Conservation (phyloP, 1,284 basidiomycete genomes). For the Ceratobasidium sp. region DNA sequence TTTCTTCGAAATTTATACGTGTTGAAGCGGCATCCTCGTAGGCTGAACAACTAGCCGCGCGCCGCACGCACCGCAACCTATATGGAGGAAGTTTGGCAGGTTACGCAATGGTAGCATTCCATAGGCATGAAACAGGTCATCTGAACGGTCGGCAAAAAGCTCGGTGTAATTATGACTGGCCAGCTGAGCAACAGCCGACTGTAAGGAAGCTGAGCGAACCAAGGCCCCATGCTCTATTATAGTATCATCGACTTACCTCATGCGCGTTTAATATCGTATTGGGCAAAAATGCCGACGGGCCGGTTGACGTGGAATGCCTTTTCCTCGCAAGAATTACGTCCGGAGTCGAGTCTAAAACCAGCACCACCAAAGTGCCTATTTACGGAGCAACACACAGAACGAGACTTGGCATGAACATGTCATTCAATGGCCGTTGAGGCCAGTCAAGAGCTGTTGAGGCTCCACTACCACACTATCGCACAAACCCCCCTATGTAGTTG, state of each 20-base stretch:
- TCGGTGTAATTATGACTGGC: constrained; percentile 27
- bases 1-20: constrained; percentile 8
- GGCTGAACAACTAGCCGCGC: constrained; percentile 1
- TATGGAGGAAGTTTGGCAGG: not conserved
- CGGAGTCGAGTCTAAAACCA: not conserved
- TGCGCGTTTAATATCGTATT: constrained; percentile 7
- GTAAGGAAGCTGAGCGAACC: not conserved
- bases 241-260: constrained; percentile 6
- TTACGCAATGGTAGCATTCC: not conserved
- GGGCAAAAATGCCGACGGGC: constrained; percentile 17
- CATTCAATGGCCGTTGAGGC: constrained; percentile 38
- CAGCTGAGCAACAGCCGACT: constrained; percentile 25
- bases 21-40: constrained; percentile 3
- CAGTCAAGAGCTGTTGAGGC: constrained; percentile 37
- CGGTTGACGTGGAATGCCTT: constrained; percentile 5
- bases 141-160: constrained; percentile 29
- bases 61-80: not conserved
- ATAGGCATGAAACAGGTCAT: constrained; percentile 12
- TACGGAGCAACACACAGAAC: not conserved
- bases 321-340: constrained; percentile 34
- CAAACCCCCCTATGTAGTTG: constrained; percentile 39
- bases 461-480: constrained; percentile 38
- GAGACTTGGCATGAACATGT: not conserved
- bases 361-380: not conserved
- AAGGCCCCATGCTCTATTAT: constrained; percentile 5